Conservation (phyloP, 768 basidiomycete genomes). For the Rubroboletus satanas region DNA sequence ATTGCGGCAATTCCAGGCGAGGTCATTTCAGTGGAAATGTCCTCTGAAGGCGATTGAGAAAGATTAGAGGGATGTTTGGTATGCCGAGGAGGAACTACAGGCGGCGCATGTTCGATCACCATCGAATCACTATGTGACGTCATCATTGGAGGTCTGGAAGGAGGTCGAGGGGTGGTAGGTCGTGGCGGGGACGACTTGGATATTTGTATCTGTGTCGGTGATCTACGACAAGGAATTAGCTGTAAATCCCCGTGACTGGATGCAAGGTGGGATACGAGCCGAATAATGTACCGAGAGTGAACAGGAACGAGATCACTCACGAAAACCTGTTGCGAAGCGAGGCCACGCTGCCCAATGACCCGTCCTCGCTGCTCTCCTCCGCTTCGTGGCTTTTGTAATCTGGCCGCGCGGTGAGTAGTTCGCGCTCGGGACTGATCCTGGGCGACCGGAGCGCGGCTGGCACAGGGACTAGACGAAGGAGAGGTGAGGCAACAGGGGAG, state of each 20-base stretch:
- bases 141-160: slow-evolving; percentile 13
- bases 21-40: not conserved
- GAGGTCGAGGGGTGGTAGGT: slow-evolving; percentile 19
- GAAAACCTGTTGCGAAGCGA: slow-evolving; percentile 44
- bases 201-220: not conserved
- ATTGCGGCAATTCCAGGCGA: not conserved
- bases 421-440: slow-evolving; percentile 20
- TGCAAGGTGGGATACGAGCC: not conserved
- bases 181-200: slow-evolving; percentile 14
- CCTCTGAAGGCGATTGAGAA: slow-evolving; percentile 1
- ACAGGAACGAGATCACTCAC: slow-evolving; percentile 37
- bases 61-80: slow-evolving; percentile 6
- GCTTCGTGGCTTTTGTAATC: not conserved
- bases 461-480: slow-evolving; percentile 48
- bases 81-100: slow-evolving; percentile 19
- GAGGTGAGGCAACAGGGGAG: slow-evolving; percentile 44
- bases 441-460: slow-evolving; percentile 29
- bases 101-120: slow-evolving; percentile 7
- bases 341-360: slow-evolving; percentile 30
- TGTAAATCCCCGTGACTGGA: not conserved
- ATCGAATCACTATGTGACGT: slow-evolving; percentile 21
- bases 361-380: slow-evolving; percentile 17
- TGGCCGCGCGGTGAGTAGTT: not conserved
- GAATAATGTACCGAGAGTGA: not conserved
- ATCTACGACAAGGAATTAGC: slow-evolving; percentile 9